These are phyloP conservation scores for Fusarium foetens DNA, from an alignment of 2,329 filamentous ascomycete species.

Conservation along the genomic window DNA sequence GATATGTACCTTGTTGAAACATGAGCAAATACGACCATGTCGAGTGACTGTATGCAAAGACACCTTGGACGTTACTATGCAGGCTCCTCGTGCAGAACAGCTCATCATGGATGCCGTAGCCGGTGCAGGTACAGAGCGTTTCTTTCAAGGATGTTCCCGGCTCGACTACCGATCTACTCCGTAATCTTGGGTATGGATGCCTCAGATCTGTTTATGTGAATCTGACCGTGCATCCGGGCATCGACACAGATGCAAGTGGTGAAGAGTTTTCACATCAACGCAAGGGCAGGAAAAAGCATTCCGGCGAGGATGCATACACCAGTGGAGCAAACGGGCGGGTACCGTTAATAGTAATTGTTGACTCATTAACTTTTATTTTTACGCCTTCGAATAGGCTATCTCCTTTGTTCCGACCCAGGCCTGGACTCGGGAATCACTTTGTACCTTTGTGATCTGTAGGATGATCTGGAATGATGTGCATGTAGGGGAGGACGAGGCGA, in stretches of 20 bases:
- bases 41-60: not conserved
- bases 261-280: slow-evolving; percentile 8
- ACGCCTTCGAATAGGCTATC: not conserved
- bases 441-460: not conserved
- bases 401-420: not conserved
- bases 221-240: not conserved
- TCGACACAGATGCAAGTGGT: not conserved
- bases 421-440: not conserved
- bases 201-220: slow-evolving; percentile 7
- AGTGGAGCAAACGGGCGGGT: not conserved
- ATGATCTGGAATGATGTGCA: not conserved
- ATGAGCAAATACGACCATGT: not conserved
- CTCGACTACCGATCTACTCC: slow-evolving; percentile 9
- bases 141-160: slow-evolving; percentile 27
- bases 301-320: not conserved
- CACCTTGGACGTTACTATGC: slow-evolving; percentile 10
- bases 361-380: slow-evolving; percentile 14
- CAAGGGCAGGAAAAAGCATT: slow-evolving; percentile 14
- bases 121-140: slow-evolving; percentile 30
- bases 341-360: not conserved
- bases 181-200: slow-evolving; percentile 4
- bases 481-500: not conserved
- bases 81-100: slow-evolving; percentile 21
- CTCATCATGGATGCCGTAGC: slow-evolving; percentile 21
- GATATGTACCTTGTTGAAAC: slow-evolving; percentile 4